Percentiles rank a stretch among this genome's conserved stretches.
Evolutionary conservation across 73 alveolate genomes (phyloP).

Genomic region (Breviolum minutum): DNA sequence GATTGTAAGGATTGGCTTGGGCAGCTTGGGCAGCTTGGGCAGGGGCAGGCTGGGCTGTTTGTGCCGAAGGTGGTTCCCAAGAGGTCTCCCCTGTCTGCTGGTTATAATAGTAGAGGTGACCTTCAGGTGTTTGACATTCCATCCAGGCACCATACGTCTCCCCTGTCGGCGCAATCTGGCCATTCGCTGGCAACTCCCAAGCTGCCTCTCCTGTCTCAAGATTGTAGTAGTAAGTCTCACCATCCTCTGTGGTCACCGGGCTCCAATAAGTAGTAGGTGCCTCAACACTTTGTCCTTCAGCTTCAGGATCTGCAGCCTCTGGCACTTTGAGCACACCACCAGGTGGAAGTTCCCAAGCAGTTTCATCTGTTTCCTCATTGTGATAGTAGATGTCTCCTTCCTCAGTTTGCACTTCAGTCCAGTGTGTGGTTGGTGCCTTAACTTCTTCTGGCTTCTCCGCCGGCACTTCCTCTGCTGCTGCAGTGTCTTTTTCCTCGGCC

Average conservation of each 20-base stretch:
- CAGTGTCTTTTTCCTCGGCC: background rate
- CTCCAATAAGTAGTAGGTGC: constrained; percentile 51
- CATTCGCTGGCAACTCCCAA: constrained; percentile 74
- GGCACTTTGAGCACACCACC: constrained; percentile 24
- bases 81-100: constrained; percentile 92
- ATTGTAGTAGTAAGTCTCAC: constrained; percentile 63
- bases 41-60: background rate
- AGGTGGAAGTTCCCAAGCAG: constrained; percentile 87
- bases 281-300: constrained; percentile 15
- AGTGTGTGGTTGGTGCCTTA: background rate
- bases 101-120: constrained; percentile 70
- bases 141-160: background rate
- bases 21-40: background rate
- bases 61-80: constrained; percentile 61
- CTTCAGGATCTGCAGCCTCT: constrained; percentile 25
- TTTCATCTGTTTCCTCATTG: constrained; percentile 89
- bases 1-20: background rate
- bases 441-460: background rate
- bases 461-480: background rate
- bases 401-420: constrained; percentile 83
- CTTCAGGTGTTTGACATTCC: constrained; percentile 16
- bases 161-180: constrained; percentile 33
- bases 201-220: constrained; percentile 86
- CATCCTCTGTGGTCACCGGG: constrained; percentile 79
- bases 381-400: constrained; percentile 89